phyloP scores from a whole-genome alignment of 176 grass and related monocot genomes.

The Juncus inflexus region DNA sequence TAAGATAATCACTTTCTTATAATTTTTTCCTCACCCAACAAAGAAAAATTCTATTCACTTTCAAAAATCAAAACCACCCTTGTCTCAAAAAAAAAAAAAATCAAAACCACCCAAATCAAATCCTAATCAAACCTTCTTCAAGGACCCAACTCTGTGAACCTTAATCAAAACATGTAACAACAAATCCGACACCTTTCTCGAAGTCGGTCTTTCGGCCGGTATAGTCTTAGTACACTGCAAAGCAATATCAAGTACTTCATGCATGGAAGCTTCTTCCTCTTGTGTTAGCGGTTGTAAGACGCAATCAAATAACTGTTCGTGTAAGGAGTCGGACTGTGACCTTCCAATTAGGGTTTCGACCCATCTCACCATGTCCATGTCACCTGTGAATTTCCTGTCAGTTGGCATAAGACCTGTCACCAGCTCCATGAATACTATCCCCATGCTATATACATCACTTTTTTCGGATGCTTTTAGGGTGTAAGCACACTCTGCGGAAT shows the following conservation, averaged over 20 bases:
- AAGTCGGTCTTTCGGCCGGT: conserved; percentile 67
- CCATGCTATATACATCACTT: conserved; percentile 88
- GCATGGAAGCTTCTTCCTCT: conserved; percentile 55
- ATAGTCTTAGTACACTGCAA: conserved; percentile 58
- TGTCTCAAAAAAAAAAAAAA: background rate
- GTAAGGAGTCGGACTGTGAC: conserved; percentile 11
- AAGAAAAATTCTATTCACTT: background rate
- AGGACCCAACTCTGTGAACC: conserved; percentile 38
- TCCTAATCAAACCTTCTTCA: conserved; percentile 24
- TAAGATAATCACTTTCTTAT: conserved; percentile 17
- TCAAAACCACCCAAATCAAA: no score
- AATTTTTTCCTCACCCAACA: no score
- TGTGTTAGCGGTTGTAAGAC: conserved; percentile 50
- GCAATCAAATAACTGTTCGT: conserved; percentile 57
- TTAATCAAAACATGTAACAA: conserved; percentile 61
- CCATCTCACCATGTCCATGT: conserved; percentile 88
- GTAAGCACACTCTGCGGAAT: conserved; percentile 73
- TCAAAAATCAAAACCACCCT: background rate
- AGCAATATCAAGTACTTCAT: conserved; percentile 59
- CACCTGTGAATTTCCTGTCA: conserved; percentile 62
- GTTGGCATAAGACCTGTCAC: conserved; percentile 69
- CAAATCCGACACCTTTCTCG: conserved; percentile 69
- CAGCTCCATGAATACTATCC: conserved; percentile 94
- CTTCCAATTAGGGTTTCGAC: conserved; percentile 47
- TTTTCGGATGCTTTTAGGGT: conserved; percentile 75